A percentile compares a stretch with the other conserved stretches of the same genome.
Conservation (phyloP, 1,139 yeast species). For the Pichia sp. region DNA sequence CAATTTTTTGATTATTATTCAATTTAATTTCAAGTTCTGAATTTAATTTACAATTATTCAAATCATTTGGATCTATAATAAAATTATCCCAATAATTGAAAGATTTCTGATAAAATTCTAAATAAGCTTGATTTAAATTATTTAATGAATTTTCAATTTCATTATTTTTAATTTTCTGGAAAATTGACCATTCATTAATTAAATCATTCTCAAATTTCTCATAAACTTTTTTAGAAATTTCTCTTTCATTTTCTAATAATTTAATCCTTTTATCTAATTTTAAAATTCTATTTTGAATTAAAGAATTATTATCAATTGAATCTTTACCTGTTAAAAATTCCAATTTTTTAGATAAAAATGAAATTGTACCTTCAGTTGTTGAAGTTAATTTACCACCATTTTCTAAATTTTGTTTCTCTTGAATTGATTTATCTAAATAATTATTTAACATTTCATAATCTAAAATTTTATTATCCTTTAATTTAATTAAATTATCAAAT, state of each 20-base stretch:
- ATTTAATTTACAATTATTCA: background rate
- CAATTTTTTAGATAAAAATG: constrained; percentile 27
- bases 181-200: constrained; percentile 66
- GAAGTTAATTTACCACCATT: constrained; percentile 39
- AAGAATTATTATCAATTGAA: constrained; percentile 17
- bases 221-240: constrained; percentile 33
- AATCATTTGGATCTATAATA: constrained; percentile 10
- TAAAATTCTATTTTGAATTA: constrained; percentile 54
- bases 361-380: constrained; percentile 29
- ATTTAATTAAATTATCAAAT: constrained; percentile 65
- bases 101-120: constrained; percentile 65
- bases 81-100: constrained; percentile 63
- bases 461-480: constrained; percentile 84
- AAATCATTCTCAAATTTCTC: constrained; percentile 62
- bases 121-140: constrained; percentile 67
- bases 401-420: constrained; percentile 55
- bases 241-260: constrained; percentile 24
- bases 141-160: constrained; percentile 70
- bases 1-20: too few relatives aligned
- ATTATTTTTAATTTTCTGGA: constrained; percentile 70
- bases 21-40: constrained; percentile 10
- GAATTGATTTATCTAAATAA: constrained; percentile 61
- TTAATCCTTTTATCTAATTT: constrained; percentile 25
- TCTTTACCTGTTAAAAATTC: constrained; percentile 27
- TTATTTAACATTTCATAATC: constrained; percentile 84